Percentiles rank a stretch among this genome's conserved stretches.
Conservation (phyloP, 345 rosid genomes). For the Cardamine resedifolia region DNA sequence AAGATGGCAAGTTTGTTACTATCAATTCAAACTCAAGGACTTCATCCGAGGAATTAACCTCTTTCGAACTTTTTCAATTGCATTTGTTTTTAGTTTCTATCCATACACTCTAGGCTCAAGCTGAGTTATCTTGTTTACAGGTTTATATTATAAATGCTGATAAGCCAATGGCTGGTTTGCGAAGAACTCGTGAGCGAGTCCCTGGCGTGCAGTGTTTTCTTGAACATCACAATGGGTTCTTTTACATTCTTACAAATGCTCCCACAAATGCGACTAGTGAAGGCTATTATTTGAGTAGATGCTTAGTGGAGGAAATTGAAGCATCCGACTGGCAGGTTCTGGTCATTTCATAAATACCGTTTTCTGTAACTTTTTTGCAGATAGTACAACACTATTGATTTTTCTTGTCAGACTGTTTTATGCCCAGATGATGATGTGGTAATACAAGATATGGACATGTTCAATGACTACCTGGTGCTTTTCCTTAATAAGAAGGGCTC, state of each 20-base stretch:
- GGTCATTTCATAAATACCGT: not conserved
- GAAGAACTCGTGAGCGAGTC: conserved; percentile 55
- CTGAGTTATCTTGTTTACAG: conserved; percentile 43
- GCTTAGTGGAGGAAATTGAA: conserved; percentile 50
- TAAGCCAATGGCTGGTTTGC: conserved; percentile 52
- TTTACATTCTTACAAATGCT: conserved; percentile 78
- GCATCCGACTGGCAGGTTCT: conserved; percentile 63
- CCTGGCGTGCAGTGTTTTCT: conserved; percentile 67
- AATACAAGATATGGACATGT: conserved; percentile 86
- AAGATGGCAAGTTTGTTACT: conserved; percentile 94
- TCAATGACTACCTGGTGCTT: conserved; percentile 70
- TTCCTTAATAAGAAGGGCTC: conserved; percentile 51
- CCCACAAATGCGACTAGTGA: conserved; percentile 46
- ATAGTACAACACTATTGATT: not conserved
- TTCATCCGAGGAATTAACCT: conserved; percentile 79
- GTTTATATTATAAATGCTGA: conserved; percentile 67
- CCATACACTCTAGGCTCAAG: conserved; percentile 4
- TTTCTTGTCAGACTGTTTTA: conserved; percentile 52
- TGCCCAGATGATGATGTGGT: conserved; percentile 58
- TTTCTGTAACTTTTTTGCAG: not conserved
- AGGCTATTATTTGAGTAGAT: conserved; percentile 63
- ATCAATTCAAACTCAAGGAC: conserved; percentile 95
- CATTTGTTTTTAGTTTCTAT: not conserved
- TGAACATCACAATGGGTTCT: conserved; percentile 75
- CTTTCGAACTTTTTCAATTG: conserved; percentile 26